These are phyloP conservation scores for Rhododendron williamsianum DNA, from an alignment of 148 eudicot species.

Conservation along the genomic window DNA sequence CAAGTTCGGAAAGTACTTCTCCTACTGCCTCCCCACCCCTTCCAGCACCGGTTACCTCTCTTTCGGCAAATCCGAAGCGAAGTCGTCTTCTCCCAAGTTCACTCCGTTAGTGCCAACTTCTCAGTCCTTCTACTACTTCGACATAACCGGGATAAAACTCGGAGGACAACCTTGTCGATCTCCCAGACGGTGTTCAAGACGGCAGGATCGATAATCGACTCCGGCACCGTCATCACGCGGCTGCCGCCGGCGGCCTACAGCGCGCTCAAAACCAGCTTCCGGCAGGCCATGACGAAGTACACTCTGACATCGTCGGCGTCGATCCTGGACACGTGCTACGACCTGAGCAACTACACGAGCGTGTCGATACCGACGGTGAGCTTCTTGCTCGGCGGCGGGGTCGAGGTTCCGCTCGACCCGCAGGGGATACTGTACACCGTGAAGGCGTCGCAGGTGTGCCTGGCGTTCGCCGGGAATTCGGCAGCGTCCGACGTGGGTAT, in stretches of 20 bases:
- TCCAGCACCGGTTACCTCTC: background rate
- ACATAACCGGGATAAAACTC: background rate
- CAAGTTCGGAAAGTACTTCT: background rate
- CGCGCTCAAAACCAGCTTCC: background rate
- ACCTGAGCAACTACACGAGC: background rate
- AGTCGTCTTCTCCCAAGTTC: constrained; percentile 16
- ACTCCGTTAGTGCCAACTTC: constrained; percentile 26
- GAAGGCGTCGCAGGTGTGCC: constrained; percentile 5
- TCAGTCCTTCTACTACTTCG: background rate
- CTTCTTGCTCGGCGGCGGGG: background rate
- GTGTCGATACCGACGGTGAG: background rate
- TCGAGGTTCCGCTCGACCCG: background rate
- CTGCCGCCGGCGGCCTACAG: background rate
- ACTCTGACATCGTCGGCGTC: too few species aligned
- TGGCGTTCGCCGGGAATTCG: background rate
- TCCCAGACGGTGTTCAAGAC: constrained; percentile 2
- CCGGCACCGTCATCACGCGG: background rate
- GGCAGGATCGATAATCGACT: background rate
- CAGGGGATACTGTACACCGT: background rate
- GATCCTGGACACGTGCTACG: background rate
- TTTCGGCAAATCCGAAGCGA: background rate
- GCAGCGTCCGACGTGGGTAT: background rate
- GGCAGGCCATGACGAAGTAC: background rate
- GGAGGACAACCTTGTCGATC: background rate
- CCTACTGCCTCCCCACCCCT: background rate